Evolutionary conservation across 208 protist species (phyloP).

Genomic region (Strigomonas culicis): DNA sequence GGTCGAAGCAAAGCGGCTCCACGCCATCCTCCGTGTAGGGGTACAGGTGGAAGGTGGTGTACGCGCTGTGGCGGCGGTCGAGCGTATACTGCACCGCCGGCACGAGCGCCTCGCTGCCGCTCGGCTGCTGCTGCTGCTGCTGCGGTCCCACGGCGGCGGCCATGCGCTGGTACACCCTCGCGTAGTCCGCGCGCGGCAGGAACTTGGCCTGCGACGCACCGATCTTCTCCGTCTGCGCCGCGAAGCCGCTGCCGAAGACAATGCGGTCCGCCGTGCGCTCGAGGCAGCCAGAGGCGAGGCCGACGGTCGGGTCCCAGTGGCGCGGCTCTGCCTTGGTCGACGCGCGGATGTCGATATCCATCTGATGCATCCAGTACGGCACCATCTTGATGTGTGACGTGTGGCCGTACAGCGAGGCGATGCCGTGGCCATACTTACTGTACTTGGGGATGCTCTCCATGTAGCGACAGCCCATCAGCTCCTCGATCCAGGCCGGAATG

Average conservation of each 20-base stretch:
- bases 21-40: constrained; percentile 74
- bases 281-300: constrained; percentile 70
- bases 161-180: constrained; percentile 61
- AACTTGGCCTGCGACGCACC: constrained; percentile 82
- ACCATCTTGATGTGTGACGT: constrained; percentile 86
- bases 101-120: neutral
- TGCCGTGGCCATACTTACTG: constrained; percentile 89
- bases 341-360: constrained; percentile 85
- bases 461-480: constrained; percentile 86
- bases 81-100: constrained; percentile 77
- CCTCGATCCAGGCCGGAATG: constrained; percentile 87
- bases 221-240: constrained; percentile 71
- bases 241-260: constrained; percentile 70
- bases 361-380: constrained; percentile 89
- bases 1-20: constrained; percentile 70
- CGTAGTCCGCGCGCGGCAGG: constrained; percentile 74
- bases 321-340: constrained; percentile 79
- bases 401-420: constrained; percentile 84
- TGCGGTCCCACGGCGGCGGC: constrained; percentile 28
- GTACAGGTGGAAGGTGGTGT: constrained; percentile 78
- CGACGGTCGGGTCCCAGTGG: constrained; percentile 81
- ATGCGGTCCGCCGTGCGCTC: constrained; percentile 72
- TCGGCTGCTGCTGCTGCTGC: constrained; percentile 1
- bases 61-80: constrained; percentile 71
- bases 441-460: constrained; percentile 90